These are phyloP conservation scores for Irpex rosettiformis DNA, from an alignment of 1,284 basidiomycete species.

Conservation along the genomic window DNA sequence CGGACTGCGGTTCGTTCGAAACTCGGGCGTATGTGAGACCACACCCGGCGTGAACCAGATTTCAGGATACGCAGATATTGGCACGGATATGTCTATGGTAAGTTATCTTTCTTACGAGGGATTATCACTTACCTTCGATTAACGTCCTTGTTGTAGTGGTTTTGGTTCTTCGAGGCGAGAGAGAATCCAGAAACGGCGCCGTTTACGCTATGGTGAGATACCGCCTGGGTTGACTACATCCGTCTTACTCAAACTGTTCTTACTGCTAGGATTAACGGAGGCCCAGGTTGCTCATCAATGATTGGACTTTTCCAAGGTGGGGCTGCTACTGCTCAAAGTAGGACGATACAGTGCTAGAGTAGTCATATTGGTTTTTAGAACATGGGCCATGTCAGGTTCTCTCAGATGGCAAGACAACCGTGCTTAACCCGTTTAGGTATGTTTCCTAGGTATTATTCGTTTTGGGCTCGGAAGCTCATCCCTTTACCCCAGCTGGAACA, in stretches of 20 bases:
- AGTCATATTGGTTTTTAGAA: slow-evolving; percentile 35
- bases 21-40: slow-evolving; percentile 73
- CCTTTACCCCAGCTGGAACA: slow-evolving; percentile 54
- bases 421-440: slow-evolving; percentile 53
- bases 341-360: not conserved
- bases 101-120: not conserved
- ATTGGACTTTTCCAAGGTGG: slow-evolving; percentile 63
- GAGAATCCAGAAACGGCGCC: slow-evolving; percentile 56
- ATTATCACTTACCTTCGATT: too few relatives aligned
- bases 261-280: slow-evolving; percentile 48
- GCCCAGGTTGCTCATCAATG: slow-evolving; percentile 63
- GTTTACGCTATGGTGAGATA: slow-evolving; percentile 63
- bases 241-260: not conserved
- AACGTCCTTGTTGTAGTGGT: slow-evolving; percentile 60
- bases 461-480: not conserved
- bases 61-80: slow-evolving; percentile 65
- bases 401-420: slow-evolving; percentile 47
- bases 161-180: slow-evolving; percentile 71
- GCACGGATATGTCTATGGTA: slow-evolving; percentile 59
- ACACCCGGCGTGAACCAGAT: slow-evolving; percentile 64
- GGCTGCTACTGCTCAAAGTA: not conserved
- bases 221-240: not conserved
- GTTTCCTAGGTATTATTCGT: not conserved
- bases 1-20: slow-evolving; percentile 48
- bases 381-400: slow-evolving; percentile 60